phyloP scores from a whole-genome alignment of 2,329 filamentous ascomycete species.

The Fusarium nanum region DNA sequence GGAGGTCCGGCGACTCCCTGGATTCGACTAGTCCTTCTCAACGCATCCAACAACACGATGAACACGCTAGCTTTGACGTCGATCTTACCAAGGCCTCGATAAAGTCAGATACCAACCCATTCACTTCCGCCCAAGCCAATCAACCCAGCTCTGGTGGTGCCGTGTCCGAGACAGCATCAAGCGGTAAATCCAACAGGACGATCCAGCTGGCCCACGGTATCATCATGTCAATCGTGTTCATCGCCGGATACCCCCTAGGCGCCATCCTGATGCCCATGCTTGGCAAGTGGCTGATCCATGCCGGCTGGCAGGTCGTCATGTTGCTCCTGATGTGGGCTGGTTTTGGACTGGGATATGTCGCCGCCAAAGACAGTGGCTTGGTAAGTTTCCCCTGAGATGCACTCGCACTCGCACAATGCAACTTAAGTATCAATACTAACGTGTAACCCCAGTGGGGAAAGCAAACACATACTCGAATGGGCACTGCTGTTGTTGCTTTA shows the following conservation, averaged over 20 bases:
- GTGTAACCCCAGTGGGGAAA: constrained; percentile 59
- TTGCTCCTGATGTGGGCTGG: constrained; percentile 70
- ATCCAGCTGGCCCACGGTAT: constrained; percentile 64
- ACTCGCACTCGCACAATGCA: neutral
- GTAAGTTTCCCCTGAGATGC: constrained; percentile 53
- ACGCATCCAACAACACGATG: constrained; percentile 60
- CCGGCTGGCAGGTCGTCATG: constrained; percentile 63
- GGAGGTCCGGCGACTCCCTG: constrained; percentile 61
- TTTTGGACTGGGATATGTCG: constrained; percentile 67
- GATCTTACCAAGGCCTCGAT: constrained; percentile 62
- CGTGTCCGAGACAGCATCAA: constrained; percentile 16
- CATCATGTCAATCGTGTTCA: constrained; percentile 70
- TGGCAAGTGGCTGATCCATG: constrained; percentile 69
- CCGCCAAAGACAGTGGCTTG: constrained; percentile 54
- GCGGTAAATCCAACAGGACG: constrained; percentile 37
- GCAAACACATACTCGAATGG: constrained; percentile 66
- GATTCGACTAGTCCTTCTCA: constrained; percentile 56
- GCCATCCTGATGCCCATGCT: constrained; percentile 70
- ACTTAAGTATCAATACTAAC: constrained; percentile 31
- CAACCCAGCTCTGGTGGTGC: constrained; percentile 20
- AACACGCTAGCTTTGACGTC: constrained; percentile 57
- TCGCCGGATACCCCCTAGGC: constrained; percentile 69
- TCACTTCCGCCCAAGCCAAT: constrained; percentile 46
- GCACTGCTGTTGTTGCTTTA: constrained; percentile 64
- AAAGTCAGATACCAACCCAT: constrained; percentile 64